These are phyloP conservation scores for Gloeophyllum trabeum DNA, from an alignment of 768 basidiomycete genomes.

Conservation along the genomic window DNA sequence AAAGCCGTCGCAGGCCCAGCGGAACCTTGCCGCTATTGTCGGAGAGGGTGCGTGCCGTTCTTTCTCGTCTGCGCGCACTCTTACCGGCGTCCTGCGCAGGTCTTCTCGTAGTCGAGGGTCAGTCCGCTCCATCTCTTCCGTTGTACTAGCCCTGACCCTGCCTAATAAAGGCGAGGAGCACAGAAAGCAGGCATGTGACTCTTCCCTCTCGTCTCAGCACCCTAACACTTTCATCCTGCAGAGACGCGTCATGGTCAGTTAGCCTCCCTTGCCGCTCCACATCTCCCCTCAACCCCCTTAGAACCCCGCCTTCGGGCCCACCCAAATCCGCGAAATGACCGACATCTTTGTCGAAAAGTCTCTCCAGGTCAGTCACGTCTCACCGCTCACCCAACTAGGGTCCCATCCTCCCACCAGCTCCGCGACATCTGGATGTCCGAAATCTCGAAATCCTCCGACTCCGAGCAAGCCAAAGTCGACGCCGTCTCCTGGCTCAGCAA, in stretches of 20 bases:
- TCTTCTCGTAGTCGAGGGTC: slow-evolving; percentile 31
- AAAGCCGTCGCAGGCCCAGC: slow-evolving; percentile 34
- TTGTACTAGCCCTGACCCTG: background rate
- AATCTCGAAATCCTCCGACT: slow-evolving; percentile 20
- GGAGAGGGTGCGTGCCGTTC: slow-evolving; percentile 19
- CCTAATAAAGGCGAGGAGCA: slow-evolving; percentile 19
- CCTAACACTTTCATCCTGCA: slow-evolving; percentile 1
- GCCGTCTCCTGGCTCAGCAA: slow-evolving; percentile 21
- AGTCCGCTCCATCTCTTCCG: background rate
- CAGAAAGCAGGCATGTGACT: slow-evolving; percentile 23
- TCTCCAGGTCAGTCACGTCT: slow-evolving; percentile 22
- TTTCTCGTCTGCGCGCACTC: background rate
- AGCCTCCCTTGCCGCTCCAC: slow-evolving; percentile 3
- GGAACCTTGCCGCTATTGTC: slow-evolving; percentile 27
- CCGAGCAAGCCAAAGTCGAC: slow-evolving; percentile 15
- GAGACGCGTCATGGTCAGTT: slow-evolving; percentile 19
- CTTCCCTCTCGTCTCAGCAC: background rate
- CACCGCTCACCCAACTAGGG: background rate
- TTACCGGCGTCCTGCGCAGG: slow-evolving; percentile 19
- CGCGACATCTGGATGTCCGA: slow-evolving; percentile 9
- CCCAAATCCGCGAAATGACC: slow-evolving; percentile 46
- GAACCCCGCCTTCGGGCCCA: slow-evolving; percentile 60
- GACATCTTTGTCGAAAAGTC: slow-evolving; percentile 48
- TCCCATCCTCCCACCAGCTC: slow-evolving; percentile 6
- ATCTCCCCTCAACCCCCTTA: too few species aligned